Percentiles rank a stretch among this genome's conserved stretches.
Evolutionary conservation across 2,329 filamentous ascomycete genomes (phyloP).

Genomic region (Aspergillus unguis): DNA sequence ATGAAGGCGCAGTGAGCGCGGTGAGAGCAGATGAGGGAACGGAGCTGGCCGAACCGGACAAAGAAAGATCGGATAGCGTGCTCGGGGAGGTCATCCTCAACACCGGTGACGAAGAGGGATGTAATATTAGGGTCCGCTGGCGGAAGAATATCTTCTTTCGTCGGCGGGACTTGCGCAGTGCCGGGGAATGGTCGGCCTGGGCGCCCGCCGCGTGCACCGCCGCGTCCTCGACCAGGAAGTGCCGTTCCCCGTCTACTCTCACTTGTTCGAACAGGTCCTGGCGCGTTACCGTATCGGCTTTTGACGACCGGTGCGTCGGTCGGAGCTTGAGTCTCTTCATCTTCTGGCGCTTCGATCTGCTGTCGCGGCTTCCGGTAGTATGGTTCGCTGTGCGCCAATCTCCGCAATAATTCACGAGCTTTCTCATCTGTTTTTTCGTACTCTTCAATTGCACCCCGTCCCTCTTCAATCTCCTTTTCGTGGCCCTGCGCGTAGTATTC

Average conservation of each 20-base stretch:
- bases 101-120: slow-evolving; percentile 88
- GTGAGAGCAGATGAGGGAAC: slow-evolving; percentile 91
- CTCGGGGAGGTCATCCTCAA: slow-evolving; percentile 94
- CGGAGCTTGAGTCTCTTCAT: slow-evolving; percentile 40
- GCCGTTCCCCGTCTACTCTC: slow-evolving; percentile 47
- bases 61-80: slow-evolving; percentile 89
- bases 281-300: slow-evolving; percentile 44
- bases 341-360: slow-evolving; percentile 59
- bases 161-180: slow-evolving; percentile 71
- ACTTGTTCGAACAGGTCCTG: slow-evolving; percentile 71
- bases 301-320: slow-evolving; percentile 41
- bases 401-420: slow-evolving; percentile 78
- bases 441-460: slow-evolving; percentile 76
- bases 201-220: slow-evolving; percentile 45
- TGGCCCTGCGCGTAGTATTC: slow-evolving; percentile 98
- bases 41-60: slow-evolving; percentile 80
- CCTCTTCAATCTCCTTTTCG: slow-evolving; percentile 91
- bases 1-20: slow-evolving; percentile 96
- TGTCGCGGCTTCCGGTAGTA: slow-evolving; percentile 87
- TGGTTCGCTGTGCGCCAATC: slow-evolving; percentile 86
- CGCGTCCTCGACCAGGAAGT: slow-evolving; percentile 47
- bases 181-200: slow-evolving; percentile 63
- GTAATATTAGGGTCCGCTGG: slow-evolving; percentile 82
- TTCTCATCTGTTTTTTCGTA: slow-evolving; percentile 98
- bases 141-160: slow-evolving; percentile 79